Conservation (phyloP, 2,329 filamentous ascomycete species). For the Fusarium irregulare region DNA sequence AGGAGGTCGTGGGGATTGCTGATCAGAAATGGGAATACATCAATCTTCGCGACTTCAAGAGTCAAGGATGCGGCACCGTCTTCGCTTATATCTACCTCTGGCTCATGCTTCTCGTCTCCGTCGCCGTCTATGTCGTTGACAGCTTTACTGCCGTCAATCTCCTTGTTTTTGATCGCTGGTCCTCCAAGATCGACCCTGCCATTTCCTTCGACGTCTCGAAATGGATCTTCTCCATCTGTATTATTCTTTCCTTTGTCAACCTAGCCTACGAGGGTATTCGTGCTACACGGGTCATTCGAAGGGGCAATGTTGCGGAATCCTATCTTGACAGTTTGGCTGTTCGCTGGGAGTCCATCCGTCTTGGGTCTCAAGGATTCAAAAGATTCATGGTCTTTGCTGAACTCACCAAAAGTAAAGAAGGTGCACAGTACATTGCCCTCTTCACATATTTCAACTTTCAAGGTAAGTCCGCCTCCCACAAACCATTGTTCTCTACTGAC, state of each 20-base stretch:
- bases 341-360: constrained; percentile 83
- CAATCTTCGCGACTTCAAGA: constrained; percentile 80
- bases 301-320: constrained; percentile 88
- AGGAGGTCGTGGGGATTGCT: constrained; percentile 73
- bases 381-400: constrained; percentile 93
- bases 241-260: constrained; percentile 89
- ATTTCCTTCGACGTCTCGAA: constrained; percentile 84
- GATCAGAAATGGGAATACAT: constrained; percentile 98
- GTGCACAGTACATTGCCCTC: constrained; percentile 87
- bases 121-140: constrained; percentile 89
- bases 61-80: constrained; percentile 78
- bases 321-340: constrained; percentile 91
- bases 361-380: constrained; percentile 81
- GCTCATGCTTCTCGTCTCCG: constrained; percentile 80
- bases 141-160: constrained; percentile 94
- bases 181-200: constrained; percentile 81
- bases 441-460: constrained; percentile 88
- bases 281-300: constrained; percentile 82
- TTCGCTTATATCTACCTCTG: constrained; percentile 89
- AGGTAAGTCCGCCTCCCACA: constrained; percentile 55
- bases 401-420: constrained; percentile 90
- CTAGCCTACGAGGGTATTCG: constrained; percentile 82
- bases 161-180: constrained; percentile 89
- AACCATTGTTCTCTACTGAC: constrained; percentile 22
- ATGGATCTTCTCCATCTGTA: constrained; percentile 95